These are phyloP conservation scores for Penicillium sp. DNA, from an alignment of 2,329 filamentous ascomycete species.

Conservation along the genomic window DNA sequence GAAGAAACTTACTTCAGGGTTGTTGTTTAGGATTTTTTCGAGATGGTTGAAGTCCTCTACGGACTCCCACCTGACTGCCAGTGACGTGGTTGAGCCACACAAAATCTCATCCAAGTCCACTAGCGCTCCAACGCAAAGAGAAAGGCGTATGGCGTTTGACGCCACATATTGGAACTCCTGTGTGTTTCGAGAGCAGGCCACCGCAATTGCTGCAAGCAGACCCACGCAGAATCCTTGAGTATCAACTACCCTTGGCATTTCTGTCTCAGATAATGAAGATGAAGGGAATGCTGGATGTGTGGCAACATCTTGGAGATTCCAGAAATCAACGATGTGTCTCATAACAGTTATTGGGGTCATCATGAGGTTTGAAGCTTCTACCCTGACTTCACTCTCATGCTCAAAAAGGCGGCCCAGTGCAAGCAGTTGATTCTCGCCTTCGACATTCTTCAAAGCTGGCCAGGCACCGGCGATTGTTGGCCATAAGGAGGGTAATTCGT, in stretches of 20 bases:
- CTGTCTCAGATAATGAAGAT: background rate
- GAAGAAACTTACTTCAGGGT: background rate
- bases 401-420: background rate
- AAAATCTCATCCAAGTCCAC: slow-evolving; percentile 1
- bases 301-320: background rate
- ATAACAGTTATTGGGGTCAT: background rate
- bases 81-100: background rate
- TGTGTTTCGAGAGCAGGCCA: background rate
- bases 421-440: background rate
- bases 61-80: slow-evolving; percentile 5
- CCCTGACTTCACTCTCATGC: background rate
- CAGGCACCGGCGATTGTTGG: background rate
- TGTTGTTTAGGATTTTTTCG: background rate
- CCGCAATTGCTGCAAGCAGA: background rate
- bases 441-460: background rate
- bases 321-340: background rate
- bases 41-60: background rate
- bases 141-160: background rate
- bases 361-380: background rate
- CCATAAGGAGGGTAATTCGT: background rate
- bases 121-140: background rate
- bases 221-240: background rate
- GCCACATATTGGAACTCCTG: background rate
- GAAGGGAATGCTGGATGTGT: background rate
- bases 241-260: background rate